Conservation (phyloP, 2,329 filamentous ascomycete genomes). For the Domatiomyces catenatus region DNA sequence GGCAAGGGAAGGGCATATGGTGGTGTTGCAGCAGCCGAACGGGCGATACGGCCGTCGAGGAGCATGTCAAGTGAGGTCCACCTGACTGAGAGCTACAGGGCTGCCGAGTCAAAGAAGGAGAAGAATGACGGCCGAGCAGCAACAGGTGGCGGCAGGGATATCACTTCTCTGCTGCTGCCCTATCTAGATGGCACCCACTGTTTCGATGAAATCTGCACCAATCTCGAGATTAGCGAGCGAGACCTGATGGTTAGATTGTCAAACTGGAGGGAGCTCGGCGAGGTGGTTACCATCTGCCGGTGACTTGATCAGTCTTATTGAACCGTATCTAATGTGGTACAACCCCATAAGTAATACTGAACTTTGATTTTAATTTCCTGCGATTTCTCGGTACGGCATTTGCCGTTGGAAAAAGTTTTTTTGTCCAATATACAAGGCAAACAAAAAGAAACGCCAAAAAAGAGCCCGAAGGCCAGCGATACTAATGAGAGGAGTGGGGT, state of each 20-base stretch:
- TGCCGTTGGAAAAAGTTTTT: no score
- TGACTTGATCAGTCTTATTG: no score
- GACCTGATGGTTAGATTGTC: constrained; percentile 30
- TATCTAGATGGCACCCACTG: constrained; percentile 35
- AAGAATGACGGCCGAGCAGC: constrained; percentile 1
- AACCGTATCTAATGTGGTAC: no score
- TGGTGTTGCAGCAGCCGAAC: not conserved
- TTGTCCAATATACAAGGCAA: no score
- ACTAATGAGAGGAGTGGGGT: not conserved
- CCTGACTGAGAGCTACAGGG: constrained; percentile 5
- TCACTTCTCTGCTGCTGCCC: constrained; percentile 19
- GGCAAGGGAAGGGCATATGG: constrained; percentile 10
- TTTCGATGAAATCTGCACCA: constrained; percentile 37
- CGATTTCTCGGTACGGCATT: no score
- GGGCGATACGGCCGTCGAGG: constrained; percentile 1
- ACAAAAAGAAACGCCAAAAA: not conserved
- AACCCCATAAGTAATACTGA: no score
- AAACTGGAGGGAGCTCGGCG: constrained; percentile 24
- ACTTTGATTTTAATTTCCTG: no score
- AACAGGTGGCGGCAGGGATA: not conserved
- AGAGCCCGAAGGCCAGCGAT: not conserved
- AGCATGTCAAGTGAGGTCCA: constrained; percentile 13
- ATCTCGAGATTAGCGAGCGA: constrained; percentile 33
- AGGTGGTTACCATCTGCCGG: constrained; percentile 33
- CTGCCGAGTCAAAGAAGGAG: constrained; percentile 1